Percentiles rank a stretch among this genome's conserved stretches.
phyloP scores from a whole-genome alignment of 1,139 yeast species.

The Kurtzmaniella quercitrusa region DNA sequence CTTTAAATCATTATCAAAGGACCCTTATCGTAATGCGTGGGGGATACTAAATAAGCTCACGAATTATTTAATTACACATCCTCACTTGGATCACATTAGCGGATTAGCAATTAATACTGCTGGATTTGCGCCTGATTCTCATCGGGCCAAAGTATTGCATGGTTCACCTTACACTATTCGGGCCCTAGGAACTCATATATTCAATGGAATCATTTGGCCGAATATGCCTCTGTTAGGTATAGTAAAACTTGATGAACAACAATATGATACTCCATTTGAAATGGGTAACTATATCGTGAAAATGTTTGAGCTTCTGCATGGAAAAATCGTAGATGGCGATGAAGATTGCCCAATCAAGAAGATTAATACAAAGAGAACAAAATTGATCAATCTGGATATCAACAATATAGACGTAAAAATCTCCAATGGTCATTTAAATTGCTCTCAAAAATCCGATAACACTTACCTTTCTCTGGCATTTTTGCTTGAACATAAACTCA shows the following conservation, averaged over 20 bases:
- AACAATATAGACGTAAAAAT: no score
- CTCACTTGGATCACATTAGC: conserved; percentile 78
- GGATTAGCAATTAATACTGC: conserved; percentile 74
- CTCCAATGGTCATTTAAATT: not conserved
- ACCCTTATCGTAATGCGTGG: conserved; percentile 20
- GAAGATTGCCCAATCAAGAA: no score
- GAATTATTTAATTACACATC: conserved; percentile 66
- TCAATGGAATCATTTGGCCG: conserved; percentile 84
- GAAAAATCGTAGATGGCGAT: conserved; percentile 16
- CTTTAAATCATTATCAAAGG: conserved; percentile 17
- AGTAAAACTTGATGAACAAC: conserved; percentile 18
- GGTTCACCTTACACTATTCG: conserved; percentile 53
- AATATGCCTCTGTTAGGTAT: conserved; percentile 44
- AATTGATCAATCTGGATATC: no score
- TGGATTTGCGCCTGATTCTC: conserved; percentile 34
- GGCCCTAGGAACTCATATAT: conserved; percentile 52
- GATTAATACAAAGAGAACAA: no score
- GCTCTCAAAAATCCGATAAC: not conserved
- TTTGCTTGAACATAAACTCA: conserved; percentile 34
- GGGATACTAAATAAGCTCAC: conserved; percentile 31
- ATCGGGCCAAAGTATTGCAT: conserved; percentile 37
- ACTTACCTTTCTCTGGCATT: conserved; percentile 45
- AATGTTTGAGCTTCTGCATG: conserved; percentile 40
- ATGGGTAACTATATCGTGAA: conserved; percentile 20
- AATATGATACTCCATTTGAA: conserved; percentile 13